Percentiles rank a stretch among this genome's conserved stretches.
phyloP scores from a whole-genome alignment of 1,284 basidiomycete species.

The Fomitopsis betulina region DNA sequence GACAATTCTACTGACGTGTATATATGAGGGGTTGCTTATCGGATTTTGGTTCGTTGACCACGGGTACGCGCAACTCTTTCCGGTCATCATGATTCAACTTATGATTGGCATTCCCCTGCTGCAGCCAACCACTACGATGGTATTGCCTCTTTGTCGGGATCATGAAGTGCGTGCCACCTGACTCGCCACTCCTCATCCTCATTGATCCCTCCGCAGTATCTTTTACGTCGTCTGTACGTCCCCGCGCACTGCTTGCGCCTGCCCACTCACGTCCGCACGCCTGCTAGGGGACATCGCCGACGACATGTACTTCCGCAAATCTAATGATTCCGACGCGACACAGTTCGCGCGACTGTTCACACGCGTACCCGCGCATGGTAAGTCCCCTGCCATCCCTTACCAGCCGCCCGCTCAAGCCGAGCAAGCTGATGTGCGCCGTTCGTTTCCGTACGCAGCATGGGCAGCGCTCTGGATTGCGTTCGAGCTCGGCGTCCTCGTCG shows the following conservation, averaged over 20 bases:
- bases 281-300: slow-evolving; percentile 75
- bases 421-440: slow-evolving; percentile 7
- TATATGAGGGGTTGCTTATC: slow-evolving; percentile 72
- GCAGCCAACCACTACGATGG: slow-evolving; percentile 65
- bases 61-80: slow-evolving; percentile 43
- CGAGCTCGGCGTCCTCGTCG: slow-evolving; percentile 59
- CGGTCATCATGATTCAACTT: not conserved
- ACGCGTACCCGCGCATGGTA: slow-evolving; percentile 60
- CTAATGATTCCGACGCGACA: slow-evolving; percentile 79
- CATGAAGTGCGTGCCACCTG: slow-evolving; percentile 61
- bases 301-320: slow-evolving; percentile 82
- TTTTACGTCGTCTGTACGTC: slow-evolving; percentile 73
- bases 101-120: not conserved
- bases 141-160: slow-evolving; percentile 79
- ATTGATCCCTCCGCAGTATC: slow-evolving; percentile 38
- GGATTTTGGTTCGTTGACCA: slow-evolving; percentile 86
- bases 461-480: slow-evolving; percentile 73
- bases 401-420: slow-evolving; percentile 1
- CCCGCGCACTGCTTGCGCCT: not conserved
- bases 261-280: too few relatives aligned
- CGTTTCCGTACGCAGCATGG: slow-evolving; percentile 48
- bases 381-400: slow-evolving; percentile 16
- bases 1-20: slow-evolving; percentile 69
- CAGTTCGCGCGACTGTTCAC: slow-evolving; percentile 73
- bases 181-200: not conserved